Evolutionary conservation across 2,329 filamentous ascomycete species (phyloP).

Genomic region (Purpureocillium takamizusanense): DNA sequence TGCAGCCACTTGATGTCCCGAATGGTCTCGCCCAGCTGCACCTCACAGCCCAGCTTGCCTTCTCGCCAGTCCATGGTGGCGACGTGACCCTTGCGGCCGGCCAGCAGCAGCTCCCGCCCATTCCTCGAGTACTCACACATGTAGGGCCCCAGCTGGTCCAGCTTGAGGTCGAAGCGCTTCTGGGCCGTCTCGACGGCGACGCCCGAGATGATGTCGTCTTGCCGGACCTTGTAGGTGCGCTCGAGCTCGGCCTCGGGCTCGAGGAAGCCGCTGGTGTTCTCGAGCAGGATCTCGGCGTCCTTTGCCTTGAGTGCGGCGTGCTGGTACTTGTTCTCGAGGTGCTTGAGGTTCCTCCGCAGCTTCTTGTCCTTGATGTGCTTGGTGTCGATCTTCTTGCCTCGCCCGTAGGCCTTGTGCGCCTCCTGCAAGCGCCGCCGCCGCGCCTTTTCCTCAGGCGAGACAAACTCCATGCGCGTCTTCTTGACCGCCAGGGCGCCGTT

Average conservation of each 20-base stretch:
- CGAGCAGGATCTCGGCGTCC: conserved; percentile 89
- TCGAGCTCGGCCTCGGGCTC: conserved; percentile 85
- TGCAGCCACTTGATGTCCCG: conserved; percentile 87
- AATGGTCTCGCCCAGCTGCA: conserved; percentile 85
- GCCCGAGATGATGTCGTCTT: conserved; percentile 70
- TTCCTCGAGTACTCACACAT: conserved; percentile 83
- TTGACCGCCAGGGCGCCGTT: conserved; percentile 46
- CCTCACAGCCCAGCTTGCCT: conserved; percentile 82
- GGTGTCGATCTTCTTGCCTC: conserved; percentile 66
- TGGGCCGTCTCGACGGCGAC: conserved; percentile 79
- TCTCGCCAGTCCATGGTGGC: conserved; percentile 95
- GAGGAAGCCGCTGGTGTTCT: conserved; percentile 77
- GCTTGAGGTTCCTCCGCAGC: conserved; percentile 68
- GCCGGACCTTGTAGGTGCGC: conserved; percentile 83
- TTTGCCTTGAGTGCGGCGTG: conserved; percentile 76
- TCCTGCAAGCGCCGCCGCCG: conserved; percentile 44
- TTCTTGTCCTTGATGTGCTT: conserved; percentile 82
- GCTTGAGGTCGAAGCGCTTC: conserved; percentile 83
- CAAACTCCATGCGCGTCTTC: conserved; percentile 40
- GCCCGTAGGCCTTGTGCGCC: conserved; percentile 72
- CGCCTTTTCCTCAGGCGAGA: conserved; percentile 40
- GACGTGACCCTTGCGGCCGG: conserved; percentile 86
- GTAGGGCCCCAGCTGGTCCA: conserved; percentile 80
- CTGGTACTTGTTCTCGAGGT: conserved; percentile 74
- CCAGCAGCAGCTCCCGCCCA: conserved; percentile 75